A percentile compares a stretch with the other conserved stretches of the same genome.
These are phyloP conservation scores for Candida railenensis DNA, from an alignment of 805 yeast genomes.

Conservation along the genomic window DNA sequence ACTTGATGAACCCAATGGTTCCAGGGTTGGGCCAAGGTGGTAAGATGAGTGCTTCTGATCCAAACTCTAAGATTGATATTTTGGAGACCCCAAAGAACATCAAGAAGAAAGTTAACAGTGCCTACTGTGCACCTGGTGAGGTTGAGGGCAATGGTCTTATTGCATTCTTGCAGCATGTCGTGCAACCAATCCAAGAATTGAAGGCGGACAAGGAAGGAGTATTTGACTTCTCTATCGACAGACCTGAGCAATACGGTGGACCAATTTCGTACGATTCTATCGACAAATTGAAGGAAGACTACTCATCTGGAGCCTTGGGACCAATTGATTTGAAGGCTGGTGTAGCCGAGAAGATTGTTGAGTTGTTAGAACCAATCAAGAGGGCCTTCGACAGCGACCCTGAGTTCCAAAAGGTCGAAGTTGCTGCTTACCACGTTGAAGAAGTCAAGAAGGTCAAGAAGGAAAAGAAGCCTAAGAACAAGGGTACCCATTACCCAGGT, in stretches of 20 bases:
- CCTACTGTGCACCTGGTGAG: conserved; percentile 92
- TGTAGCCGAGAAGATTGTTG: conserved; percentile 81
- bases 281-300: conserved; percentile 70
- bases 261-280: conserved; percentile 70
- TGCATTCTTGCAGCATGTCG: conserved; percentile 79
- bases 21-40: conserved; percentile 98
- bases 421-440: conserved; percentile 82
- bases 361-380: conserved; percentile 79
- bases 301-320: conserved; percentile 67
- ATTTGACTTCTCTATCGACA: conserved; percentile 70
- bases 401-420: conserved; percentile 74
- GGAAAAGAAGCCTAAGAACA: conserved; percentile 77
- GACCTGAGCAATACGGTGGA: conserved; percentile 98
- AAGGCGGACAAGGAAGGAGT: conserved; percentile 52
- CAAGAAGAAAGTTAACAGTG: conserved; percentile 86
- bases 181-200: conserved; percentile 83
- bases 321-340: conserved; percentile 96
- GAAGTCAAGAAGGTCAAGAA: conserved; percentile 59
- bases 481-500: conserved; percentile 91
- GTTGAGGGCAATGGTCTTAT: conserved; percentile 89
- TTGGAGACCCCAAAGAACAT: conserved; percentile 86
- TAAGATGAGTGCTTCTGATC: conserved; percentile 98
- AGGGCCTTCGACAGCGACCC: conserved; percentile 57
- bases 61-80: conserved; percentile 93
- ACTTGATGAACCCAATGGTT: conserved; percentile 98